Percentiles rank a stretch among this genome's conserved stretches.
phyloP scores from a whole-genome alignment of 1,284 basidiomycete species.

The Porogramme epimiltina region DNA sequence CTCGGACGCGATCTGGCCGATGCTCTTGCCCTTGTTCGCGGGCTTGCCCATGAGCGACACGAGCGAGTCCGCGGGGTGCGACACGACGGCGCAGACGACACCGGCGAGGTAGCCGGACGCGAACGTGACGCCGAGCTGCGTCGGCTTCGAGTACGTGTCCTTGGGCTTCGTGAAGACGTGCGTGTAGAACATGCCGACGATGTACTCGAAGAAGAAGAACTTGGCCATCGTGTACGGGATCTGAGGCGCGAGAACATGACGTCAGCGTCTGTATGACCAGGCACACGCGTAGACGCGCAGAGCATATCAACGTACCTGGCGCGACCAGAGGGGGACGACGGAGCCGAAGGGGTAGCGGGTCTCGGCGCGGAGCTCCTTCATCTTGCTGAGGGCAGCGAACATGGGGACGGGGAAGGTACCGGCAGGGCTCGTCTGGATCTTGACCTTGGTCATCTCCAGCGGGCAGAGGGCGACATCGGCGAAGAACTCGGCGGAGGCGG shows the following conservation, averaged over 20 bases:
- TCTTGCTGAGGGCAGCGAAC: conserved; percentile 67
- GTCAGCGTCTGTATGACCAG: not conserved
- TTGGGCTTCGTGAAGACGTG: conserved; percentile 76
- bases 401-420: conserved; percentile 79
- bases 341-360: conserved; percentile 84
- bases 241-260: conserved; percentile 34
- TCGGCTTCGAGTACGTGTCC: conserved; percentile 67
- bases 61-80: conserved; percentile 79
- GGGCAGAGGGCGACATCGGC: conserved; percentile 89
- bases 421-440: conserved; percentile 74
- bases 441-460: conserved; percentile 85
- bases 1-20: conserved; percentile 67
- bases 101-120: conserved; percentile 82
- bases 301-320: conserved; percentile 69
- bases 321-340: conserved; percentile 80
- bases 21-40: conserved; percentile 74
- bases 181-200: conserved; percentile 76
- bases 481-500: conserved; percentile 93
- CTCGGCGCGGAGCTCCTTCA: conserved; percentile 62
- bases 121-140: conserved; percentile 81
- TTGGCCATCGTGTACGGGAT: conserved; percentile 90
- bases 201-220: conserved; percentile 85
- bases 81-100: conserved; percentile 81
- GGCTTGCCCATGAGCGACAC: conserved; percentile 81
- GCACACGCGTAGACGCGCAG: not conserved